phyloP scores from a whole-genome alignment of 495 filamentous ascomycete genomes.

The Barbatosphaeria neglecta region DNA sequence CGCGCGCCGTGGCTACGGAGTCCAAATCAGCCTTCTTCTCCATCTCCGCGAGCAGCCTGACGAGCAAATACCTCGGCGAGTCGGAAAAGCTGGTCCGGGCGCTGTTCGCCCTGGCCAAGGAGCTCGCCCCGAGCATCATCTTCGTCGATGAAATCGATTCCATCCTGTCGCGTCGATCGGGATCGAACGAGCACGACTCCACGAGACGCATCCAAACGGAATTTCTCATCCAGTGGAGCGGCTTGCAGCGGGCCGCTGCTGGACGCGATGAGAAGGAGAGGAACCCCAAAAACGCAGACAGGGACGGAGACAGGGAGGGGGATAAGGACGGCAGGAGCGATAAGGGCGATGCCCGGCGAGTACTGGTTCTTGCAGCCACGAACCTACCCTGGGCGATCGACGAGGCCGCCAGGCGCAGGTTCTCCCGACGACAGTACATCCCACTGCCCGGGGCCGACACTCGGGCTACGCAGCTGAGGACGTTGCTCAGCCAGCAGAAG shows the following conservation, averaged over 20 bases:
- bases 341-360: constrained; percentile 76
- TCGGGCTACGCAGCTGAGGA: constrained; percentile 63
- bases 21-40: constrained; percentile 95
- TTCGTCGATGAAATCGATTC: constrained; percentile 99
- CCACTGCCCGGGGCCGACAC: constrained; percentile 80
- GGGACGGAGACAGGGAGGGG: too few species aligned
- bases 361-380: constrained; percentile 89
- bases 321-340: too few species aligned
- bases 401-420: constrained; percentile 82
- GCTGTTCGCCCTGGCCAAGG: constrained; percentile 80
- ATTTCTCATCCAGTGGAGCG: constrained; percentile 95
- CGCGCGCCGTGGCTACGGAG: constrained; percentile 88
- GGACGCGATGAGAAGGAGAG: constrained; percentile 54
- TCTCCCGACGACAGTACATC: constrained; percentile 93
- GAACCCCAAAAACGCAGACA: too few species aligned
- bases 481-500: constrained; percentile 74
- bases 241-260: constrained; percentile 82
- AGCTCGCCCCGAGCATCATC: constrained; percentile 88
- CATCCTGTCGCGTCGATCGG: constrained; percentile 71
- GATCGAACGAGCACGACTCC: constrained; percentile 81
- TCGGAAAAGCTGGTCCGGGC: constrained; percentile 94
- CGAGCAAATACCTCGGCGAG: constrained; percentile 93
- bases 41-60: constrained; percentile 86
- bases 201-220: constrained; percentile 94
- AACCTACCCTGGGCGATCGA: constrained; percentile 98